These are phyloP conservation scores for Phaseolus coccineus DNA, from an alignment of 331 rosid species.

Conservation along the genomic window DNA sequence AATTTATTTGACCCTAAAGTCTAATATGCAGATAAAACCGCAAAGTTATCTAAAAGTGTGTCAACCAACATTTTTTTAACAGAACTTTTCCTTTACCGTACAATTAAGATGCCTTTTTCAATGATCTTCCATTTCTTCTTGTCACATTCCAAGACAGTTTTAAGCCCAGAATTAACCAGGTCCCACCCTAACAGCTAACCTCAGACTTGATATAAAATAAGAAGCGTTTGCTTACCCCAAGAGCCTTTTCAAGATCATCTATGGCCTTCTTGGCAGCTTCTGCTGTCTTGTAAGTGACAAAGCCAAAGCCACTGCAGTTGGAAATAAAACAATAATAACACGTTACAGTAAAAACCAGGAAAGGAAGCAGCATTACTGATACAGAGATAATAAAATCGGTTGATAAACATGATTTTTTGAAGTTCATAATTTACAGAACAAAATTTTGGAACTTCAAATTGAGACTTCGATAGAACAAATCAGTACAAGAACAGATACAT, in stretches of 20 bases:
- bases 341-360: slow-evolving; percentile 28
- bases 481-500: not conserved
- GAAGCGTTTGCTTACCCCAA: slow-evolving; percentile 62
- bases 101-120: not conserved
- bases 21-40: slow-evolving; percentile 14
- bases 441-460: not conserved
- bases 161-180: slow-evolving; percentile 29
- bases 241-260: slow-evolving; percentile 69
- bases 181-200: slow-evolving; percentile 11
- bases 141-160: slow-evolving; percentile 32
- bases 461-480: not conserved
- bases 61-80: not conserved
- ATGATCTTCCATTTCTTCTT: slow-evolving; percentile 16
- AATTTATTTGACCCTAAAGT: not conserved
- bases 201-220: slow-evolving; percentile 28
- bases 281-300: slow-evolving; percentile 71
- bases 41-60: not conserved
- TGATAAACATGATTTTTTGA: not conserved
- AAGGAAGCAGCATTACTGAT: not conserved
- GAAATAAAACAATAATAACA: slow-evolving; percentile 22
- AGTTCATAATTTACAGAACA: not conserved
- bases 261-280: slow-evolving; percentile 85
- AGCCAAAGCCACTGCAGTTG: slow-evolving; percentile 76
- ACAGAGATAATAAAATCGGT: not conserved
- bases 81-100: slow-evolving; percentile 2